phyloP scores from a whole-genome alignment of 73 alveolate genomes.

The Breviolum minutum region DNA sequence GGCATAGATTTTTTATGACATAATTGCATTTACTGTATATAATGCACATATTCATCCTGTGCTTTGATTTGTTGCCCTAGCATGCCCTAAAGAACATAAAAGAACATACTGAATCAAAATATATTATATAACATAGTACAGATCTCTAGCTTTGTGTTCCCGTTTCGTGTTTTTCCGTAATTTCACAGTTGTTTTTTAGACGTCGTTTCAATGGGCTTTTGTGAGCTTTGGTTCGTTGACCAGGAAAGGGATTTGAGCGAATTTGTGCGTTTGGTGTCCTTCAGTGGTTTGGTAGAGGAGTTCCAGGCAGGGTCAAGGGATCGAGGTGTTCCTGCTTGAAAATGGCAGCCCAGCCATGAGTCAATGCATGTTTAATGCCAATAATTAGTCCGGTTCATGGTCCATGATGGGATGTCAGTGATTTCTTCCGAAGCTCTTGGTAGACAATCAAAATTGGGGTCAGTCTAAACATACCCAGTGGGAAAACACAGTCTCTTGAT shows the following conservation, averaged over 20 bases:
- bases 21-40: too few species aligned
- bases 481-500: too few species aligned
- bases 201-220: too few species aligned
- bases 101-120: too few species aligned
- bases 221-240: too few species aligned
- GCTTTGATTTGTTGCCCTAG: neutral
- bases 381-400: neutral
- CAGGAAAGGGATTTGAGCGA: constrained; percentile 63
- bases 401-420: neutral
- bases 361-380: too few species aligned
- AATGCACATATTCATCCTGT: neutral
- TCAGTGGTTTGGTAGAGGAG: constrained; percentile 57
- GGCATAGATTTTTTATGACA: too few species aligned
- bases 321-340: neutral
- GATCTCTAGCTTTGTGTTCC: neutral
- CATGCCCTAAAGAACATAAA: neutral
- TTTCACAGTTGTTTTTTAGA: neutral
- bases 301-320: constrained; percentile 23
- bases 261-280: constrained; percentile 26
- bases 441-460: too few species aligned
- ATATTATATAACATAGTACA: too few species aligned
- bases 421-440: neutral
- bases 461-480: too few species aligned
- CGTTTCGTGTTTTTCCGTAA: neutral
- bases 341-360: too few species aligned